Evolutionary conservation across 169 alveolate species (phyloP).

Genomic region (Amoebophrya sp.): DNA sequence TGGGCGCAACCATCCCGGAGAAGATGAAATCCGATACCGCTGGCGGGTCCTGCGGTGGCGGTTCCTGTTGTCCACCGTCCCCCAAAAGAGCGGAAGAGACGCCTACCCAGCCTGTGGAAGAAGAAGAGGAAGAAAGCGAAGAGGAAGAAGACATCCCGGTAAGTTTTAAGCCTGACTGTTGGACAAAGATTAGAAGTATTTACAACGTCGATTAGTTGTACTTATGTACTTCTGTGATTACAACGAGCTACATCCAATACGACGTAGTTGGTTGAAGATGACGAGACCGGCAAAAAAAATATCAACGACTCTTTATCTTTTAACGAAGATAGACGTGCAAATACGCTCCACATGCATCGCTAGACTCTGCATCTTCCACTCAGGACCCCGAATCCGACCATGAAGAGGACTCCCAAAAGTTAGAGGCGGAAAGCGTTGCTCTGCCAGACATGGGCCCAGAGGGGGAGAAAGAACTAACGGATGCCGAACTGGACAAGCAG

Average conservation of each 20-base stretch:
- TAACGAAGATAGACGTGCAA: too few relatives aligned
- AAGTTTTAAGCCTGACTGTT: too few relatives aligned
- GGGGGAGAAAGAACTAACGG: conserved; percentile 50
- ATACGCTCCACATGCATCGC: too few relatives aligned
- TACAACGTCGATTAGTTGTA: too few relatives aligned
- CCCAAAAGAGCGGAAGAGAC: conserved; percentile 7
- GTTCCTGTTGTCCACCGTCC: conserved; percentile 19
- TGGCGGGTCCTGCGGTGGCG: too few relatives aligned
- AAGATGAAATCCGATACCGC: conserved; percentile 35
- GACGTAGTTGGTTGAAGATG: too few relatives aligned
- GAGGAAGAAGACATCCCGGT: conserved; percentile 45
- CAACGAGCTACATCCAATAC: too few relatives aligned
- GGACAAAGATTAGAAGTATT: too few relatives aligned
- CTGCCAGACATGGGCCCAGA: conserved; percentile 52
- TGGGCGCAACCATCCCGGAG: conserved; percentile 47
- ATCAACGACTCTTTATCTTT: too few relatives aligned
- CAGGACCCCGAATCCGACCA: conserved; percentile 42
- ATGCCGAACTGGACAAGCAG: conserved; percentile 46
- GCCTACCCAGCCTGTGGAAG: neutral
- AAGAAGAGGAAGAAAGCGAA: conserved; percentile 33
- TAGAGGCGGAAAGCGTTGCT: conserved; percentile 47
- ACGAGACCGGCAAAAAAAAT: too few relatives aligned
- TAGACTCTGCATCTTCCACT: too few relatives aligned
- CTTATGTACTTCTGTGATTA: too few relatives aligned
- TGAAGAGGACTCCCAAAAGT: conserved; percentile 41